phyloP scores from a whole-genome alignment of 129 eudicot genomes.

The Artemisia tridentata region DNA sequence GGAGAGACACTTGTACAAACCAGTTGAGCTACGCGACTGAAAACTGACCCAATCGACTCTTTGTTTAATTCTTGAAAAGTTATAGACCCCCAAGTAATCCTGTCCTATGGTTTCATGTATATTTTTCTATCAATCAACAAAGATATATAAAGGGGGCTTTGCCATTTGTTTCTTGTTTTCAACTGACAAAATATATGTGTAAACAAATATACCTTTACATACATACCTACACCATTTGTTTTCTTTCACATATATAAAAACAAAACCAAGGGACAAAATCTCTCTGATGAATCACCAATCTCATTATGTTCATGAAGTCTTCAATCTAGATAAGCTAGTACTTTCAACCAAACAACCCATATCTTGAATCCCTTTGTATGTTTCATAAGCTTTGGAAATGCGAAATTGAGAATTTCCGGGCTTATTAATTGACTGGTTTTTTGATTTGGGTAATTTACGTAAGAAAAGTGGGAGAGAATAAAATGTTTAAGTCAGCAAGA shows the following conservation, averaged over 20 bases:
- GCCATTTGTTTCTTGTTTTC: background rate
- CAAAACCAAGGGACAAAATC: background rate
- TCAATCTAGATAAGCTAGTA: slow-evolving; percentile 6
- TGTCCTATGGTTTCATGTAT: too few species aligned
- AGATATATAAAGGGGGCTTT: background rate
- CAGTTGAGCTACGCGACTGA: too few species aligned
- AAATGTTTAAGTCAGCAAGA: slow-evolving; percentile 69
- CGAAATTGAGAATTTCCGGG: slow-evolving; percentile 2
- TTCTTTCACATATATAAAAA: background rate
- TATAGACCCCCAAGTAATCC: too few species aligned
- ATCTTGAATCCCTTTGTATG: background rate
- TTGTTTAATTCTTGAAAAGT: too few species aligned
- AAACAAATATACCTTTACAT: background rate
- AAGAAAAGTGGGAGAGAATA: background rate
- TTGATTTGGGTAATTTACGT: background rate
- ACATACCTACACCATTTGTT: slow-evolving; percentile 19
- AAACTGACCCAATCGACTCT: too few species aligned
- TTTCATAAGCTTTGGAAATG: background rate
- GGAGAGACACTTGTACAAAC: too few species aligned
- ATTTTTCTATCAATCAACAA: background rate
- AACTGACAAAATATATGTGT: background rate
- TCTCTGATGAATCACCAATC: slow-evolving; percentile 9
- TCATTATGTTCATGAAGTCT: slow-evolving; percentile 20
- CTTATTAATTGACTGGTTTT: background rate
- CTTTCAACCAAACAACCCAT: too few species aligned